phyloP scores from a whole-genome alignment of 2,329 filamentous ascomycete genomes.

The Cercospora sp. region DNA sequence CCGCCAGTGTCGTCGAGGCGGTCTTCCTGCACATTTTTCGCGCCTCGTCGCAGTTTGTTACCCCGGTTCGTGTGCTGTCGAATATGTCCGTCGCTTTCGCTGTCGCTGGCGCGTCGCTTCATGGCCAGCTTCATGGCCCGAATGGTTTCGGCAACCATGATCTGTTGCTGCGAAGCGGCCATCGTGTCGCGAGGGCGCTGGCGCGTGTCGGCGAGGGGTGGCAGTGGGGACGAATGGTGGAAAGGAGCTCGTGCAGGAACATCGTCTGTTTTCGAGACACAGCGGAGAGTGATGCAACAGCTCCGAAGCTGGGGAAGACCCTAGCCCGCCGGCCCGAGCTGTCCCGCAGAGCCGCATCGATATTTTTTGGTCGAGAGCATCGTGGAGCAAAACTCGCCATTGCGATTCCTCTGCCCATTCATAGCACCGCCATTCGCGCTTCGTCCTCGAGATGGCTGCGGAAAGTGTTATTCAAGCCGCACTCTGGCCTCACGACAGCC shows the following conservation, averaged over 20 bases:
- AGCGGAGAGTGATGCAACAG: not conserved
- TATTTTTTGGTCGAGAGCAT: not conserved
- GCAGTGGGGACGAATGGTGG: not conserved
- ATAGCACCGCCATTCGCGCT: not conserved
- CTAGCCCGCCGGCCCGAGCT: constrained; percentile 43
- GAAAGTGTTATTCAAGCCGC: constrained; percentile 8
- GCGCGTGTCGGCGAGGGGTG: not conserved
- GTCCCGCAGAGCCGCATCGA: not conserved
- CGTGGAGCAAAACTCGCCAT: not conserved
- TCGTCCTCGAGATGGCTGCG: not conserved
- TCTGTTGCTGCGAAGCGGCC: constrained; percentile 53
- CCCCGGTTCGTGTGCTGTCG: constrained; percentile 71
- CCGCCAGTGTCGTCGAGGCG: constrained; percentile 67
- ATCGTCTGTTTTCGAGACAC: not conserved
- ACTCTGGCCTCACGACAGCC: constrained; percentile 21
- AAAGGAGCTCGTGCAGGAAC: not conserved
- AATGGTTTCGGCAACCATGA: constrained; percentile 66
- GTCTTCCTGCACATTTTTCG: constrained; percentile 69
- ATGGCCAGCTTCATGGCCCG: constrained; percentile 67
- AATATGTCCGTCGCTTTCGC: constrained; percentile 74
- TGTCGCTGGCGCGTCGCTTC: constrained; percentile 65
- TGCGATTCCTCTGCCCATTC: not conserved
- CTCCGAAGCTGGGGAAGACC: not conserved
- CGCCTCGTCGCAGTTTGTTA: constrained; percentile 75
- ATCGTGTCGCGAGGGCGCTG: not conserved